Base-by-base conservation (phyloP, 805 yeast species). In the Candida hispaniensis region DNA sequence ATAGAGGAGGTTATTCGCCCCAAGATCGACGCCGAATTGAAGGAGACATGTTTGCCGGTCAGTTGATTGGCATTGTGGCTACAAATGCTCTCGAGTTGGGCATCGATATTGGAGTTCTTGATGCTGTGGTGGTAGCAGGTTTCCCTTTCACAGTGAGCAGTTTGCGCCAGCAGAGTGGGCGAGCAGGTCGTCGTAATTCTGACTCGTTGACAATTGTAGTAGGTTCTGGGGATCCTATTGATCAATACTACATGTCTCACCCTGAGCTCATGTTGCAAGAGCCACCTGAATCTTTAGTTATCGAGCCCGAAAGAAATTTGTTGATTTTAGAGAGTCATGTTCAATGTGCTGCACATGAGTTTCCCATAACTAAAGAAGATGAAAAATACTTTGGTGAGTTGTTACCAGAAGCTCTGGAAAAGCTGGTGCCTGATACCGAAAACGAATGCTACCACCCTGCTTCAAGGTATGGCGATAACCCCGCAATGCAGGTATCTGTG, bases 21-120 rank as follows among this genome's bases (percentile, higher is more conserved):
- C 58, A 68, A 2, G 97, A 88, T 49, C 66, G 99, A 44, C 68
- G 98, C 44, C 67, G 73, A 38, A 88, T 91, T 39, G 99, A 91
- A 54, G 64, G 67, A 29, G 82, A 80, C 47, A 82, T 91, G 95
- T 91, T 91, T 52, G 71, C 69, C 43, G 96, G 97, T 1, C 71
- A 75, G 38, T 56, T 91, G 16, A 64, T 76, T 40, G 96, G 94
- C 0, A 80, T 93, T 16, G 73, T 91, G 4, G 88, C 98, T 0
- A 91, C 99, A 0, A 85, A 86, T 56, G 98, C 99, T 0, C 60
- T 91, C 39, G 99, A 91, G 51, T 66, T 91, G 30, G 99, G 99
- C 41, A 81, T 91, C 34, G 98, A 91, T 62, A 79, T 91, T 42
- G 93, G 97, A 32, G 80, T 79, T 9, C 61, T 91, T 29, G 98